Evolutionary conservation across 2,329 filamentous ascomycete species (phyloP), one percentile per base, ranked within the genome.

Genomic region (Setomelanomma holmii): DNA sequence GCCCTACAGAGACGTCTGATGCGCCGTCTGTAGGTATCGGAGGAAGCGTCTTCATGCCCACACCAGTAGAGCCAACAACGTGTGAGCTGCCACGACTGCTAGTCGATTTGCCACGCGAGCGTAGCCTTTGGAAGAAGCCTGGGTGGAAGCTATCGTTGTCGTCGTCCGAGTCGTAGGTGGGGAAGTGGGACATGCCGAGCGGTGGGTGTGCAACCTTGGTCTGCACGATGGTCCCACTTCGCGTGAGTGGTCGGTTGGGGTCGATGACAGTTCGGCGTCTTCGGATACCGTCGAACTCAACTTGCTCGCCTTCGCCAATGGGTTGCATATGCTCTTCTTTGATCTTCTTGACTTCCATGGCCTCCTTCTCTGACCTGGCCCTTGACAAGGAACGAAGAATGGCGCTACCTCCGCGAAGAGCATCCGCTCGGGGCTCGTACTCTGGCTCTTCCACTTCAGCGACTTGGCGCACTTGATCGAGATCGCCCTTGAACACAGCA

Each of bases 361-460:
- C 81, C 72, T 98, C 91, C 80, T 89, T 89, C 69, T 88, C 89
- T 55, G 89, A 84, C 55, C 95, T 84, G 0, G 88, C 83, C 10
- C 82, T 82, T 0, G 92, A 97, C 43, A 99, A 82, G 12, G 90
- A 86, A 56, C 95, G 86, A 46, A 99, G 83, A 53, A 99, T 91
- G 40, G 92, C 91, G 5, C 91, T 93, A 14, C 93, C 82, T 55
- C 93, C 95, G 61, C 95, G 90, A 67, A 99, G 96, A 8, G 95
- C 92, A 74, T 99, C 95, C 12, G 95, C 95, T 71, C 96, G 96
- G 46, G 95, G 95, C 67, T 99, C 95, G 12, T 89, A 89, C 75
- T 99, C 95, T n/a, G 93, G 89, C 72, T 98, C 92, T 72, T 96
- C 91, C 69, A 96, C 91, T 67, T 97, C 91, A 40, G 91, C 93